Evolutionary conservation across 345 rosid genomes (phyloP).

Genomic region (Eucalyptus lansdowneana): DNA sequence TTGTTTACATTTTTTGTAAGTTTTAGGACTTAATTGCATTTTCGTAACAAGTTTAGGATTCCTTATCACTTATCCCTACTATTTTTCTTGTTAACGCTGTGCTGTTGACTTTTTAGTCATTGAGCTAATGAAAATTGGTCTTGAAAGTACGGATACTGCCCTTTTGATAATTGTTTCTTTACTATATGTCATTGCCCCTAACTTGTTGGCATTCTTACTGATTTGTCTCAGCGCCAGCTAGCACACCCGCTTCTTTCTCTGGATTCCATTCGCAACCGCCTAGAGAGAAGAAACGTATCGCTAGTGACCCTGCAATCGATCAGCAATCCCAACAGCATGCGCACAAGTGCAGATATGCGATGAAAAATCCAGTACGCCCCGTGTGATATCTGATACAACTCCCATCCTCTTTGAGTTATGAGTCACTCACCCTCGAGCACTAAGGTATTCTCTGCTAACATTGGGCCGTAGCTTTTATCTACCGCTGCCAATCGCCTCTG

Average conservation of each 20-base stretch:
- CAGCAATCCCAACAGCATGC: background rate
- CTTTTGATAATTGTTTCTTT: background rate
- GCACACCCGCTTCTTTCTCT: background rate
- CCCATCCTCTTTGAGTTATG: background rate
- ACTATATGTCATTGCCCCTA: background rate
- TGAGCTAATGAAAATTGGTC: background rate
- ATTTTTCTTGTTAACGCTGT: background rate
- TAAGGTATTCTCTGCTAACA: background rate
- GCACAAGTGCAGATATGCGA: background rate
- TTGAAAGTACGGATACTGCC: background rate
- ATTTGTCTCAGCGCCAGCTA: background rate
- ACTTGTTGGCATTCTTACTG: background rate
- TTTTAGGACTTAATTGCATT: no score
- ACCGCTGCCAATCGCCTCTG: background rate
- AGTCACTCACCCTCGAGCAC: background rate
- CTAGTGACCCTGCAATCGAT: background rate
- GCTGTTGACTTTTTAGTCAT: background rate
- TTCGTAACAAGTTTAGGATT: no score
- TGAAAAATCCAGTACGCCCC: background rate
- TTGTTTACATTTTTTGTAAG: fast-evolving
- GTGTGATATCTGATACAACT: background rate
- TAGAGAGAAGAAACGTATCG: background rate
- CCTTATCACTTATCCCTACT: background rate
- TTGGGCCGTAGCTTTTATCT: background rate
- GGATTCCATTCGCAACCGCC: background rate